Evolutionary conservation across 306 rosid species (phyloP).

Genomic region (Begonia peltatifolia): DNA sequence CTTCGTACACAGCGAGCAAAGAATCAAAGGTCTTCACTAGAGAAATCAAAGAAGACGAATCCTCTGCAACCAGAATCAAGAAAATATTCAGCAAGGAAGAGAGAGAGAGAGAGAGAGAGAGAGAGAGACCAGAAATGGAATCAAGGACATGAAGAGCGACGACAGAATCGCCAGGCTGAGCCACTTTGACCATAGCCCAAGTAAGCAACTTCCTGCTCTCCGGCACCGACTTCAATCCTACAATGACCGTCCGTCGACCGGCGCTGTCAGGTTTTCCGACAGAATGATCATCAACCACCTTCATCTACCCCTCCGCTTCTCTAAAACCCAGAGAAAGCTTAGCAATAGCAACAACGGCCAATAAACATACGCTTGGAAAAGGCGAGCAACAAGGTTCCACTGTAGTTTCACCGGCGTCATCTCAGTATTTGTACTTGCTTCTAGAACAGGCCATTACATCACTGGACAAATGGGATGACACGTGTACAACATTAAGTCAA

Average conservation of each 20-base stretch:
- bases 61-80: constrained; percentile 26
- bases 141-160: constrained; percentile 75
- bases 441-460: too few species aligned
- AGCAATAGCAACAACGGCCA: too few species aligned
- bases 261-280: background rate
- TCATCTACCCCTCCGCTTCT: constrained; percentile 9
- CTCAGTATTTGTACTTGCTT: too few species aligned
- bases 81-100: constrained; percentile 1
- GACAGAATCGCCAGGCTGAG: constrained; percentile 74
- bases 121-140: constrained; percentile 24
- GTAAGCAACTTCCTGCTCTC: constrained; percentile 71
- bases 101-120: constrained; percentile 5
- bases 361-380: too few species aligned
- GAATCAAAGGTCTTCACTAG: constrained; percentile 69
- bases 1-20: constrained; percentile 74
- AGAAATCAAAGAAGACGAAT: constrained; percentile 49
- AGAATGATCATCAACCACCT: constrained; percentile 20
- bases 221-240: constrained; percentile 59
- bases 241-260: constrained; percentile 35
- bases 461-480: too few species aligned
- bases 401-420: too few species aligned
- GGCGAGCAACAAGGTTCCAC: too few species aligned
- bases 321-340: too few species aligned
- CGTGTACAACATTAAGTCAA: too few species aligned
- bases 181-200: constrained; percentile 92